Percentiles rank a stretch among this genome's conserved stretches.
phyloP scores from a whole-genome alignment of 2,329 filamentous ascomycete genomes.

The Colletotrichum limetticola region DNA sequence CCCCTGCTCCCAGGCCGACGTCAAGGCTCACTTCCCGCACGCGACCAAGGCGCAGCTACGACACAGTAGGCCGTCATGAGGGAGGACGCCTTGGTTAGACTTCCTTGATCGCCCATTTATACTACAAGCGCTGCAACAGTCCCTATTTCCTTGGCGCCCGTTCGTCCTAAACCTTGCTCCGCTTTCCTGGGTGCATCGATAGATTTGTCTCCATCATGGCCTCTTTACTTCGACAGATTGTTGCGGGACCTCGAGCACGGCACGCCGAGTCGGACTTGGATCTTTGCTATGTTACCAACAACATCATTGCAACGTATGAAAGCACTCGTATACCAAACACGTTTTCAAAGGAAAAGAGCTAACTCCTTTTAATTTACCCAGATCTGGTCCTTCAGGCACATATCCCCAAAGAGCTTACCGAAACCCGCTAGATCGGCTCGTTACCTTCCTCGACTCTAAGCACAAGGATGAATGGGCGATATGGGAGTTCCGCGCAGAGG shows the following conservation, averaged over 20 bases:
- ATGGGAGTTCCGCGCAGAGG: constrained; percentile 98
- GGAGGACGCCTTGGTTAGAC: constrained; percentile 2
- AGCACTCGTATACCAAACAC: neutral
- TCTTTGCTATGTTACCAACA: constrained; percentile 93
- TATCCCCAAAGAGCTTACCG: constrained; percentile 94
- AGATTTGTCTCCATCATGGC: constrained; percentile 60
- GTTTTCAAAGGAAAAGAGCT: neutral
- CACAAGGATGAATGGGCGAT: constrained; percentile 91
- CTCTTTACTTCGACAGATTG: constrained; percentile 87
- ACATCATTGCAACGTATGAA: constrained; percentile 72
- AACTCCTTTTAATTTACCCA: constrained; percentile 50
- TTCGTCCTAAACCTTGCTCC: constrained; percentile 13
- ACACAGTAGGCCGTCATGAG: constrained; percentile 11
- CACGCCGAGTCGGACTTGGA: constrained; percentile 92
- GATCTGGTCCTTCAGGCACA: constrained; percentile 88
- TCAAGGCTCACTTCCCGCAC: constrained; percentile 25
- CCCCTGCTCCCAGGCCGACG: constrained; percentile 2
- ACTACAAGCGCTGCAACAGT: constrained; percentile 22
- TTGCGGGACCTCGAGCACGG: constrained; percentile 84
- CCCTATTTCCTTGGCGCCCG: constrained; percentile 8
- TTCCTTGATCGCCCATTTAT: constrained; percentile 2
- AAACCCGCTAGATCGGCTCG: constrained; percentile 88
- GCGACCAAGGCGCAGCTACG: constrained; percentile 28
- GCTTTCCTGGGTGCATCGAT: constrained; percentile 19
- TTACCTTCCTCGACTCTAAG: constrained; percentile 86